Evolutionary conservation across 225 moss, liverwort and hornwort species (phyloP).

Genomic region (Marchantia paleacea): DNA sequence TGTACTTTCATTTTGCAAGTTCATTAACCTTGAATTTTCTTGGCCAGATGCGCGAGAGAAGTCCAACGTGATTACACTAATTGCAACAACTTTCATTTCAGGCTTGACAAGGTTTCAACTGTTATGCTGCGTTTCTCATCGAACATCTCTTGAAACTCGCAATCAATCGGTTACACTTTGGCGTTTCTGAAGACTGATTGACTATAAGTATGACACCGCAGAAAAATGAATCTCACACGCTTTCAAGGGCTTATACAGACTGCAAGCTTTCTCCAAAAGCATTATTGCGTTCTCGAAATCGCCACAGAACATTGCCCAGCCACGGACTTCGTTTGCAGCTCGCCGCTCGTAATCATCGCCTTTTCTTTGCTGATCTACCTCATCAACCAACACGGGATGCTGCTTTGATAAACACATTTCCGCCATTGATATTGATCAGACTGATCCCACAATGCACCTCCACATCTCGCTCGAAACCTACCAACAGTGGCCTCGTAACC

Average conservation of each 20-base stretch:
- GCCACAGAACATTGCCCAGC: conserved; percentile 20
- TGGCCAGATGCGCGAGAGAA: too few species aligned
- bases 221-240: conserved; percentile 17
- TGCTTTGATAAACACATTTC: background rate
- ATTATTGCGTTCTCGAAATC: conserved; percentile 22
- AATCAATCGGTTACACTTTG: too few species aligned
- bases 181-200: too few species aligned
- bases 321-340: conserved; percentile 25
- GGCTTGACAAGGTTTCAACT: too few species aligned
- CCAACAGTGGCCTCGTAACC: background rate
- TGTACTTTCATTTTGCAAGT: too few species aligned
- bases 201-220: too few species aligned
- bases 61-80: too few species aligned
- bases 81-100: too few species aligned
- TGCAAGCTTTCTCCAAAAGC: conserved; percentile 12
- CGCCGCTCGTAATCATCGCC: conserved; percentile 26
- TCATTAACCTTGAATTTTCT: too few species aligned
- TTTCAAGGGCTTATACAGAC: conserved; percentile 23
- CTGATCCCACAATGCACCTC: background rate
- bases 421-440: background rate
- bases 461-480: background rate
- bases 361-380: conserved; percentile 19
- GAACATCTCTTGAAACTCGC: too few species aligned
- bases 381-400: background rate
- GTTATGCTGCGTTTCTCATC: too few species aligned